A percentile compares a stretch with the other conserved stretches of the same genome.
These are phyloP conservation scores for Eimeria praecox DNA, from an alignment of 169 alveolate species.

Conservation along the genomic window DNA sequence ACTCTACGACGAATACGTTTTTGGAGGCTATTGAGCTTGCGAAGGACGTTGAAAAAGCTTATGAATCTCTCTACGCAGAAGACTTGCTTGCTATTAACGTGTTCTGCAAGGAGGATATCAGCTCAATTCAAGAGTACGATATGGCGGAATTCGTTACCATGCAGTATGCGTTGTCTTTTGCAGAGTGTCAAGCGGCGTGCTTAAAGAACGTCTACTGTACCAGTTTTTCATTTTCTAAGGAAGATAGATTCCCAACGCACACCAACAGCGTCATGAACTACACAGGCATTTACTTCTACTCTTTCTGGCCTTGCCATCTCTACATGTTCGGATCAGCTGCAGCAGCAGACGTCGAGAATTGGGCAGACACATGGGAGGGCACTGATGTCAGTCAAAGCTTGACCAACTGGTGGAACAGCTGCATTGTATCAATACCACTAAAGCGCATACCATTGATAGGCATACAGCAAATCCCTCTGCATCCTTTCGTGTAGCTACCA, in stretches of 20 bases:
- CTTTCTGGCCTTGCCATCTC: slow-evolving; percentile 74
- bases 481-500: not conserved
- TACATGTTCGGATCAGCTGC: slow-evolving; percentile 76
- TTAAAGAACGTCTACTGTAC: slow-evolving; percentile 79
- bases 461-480: not conserved
- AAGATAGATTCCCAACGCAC: slow-evolving; percentile 48
- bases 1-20: slow-evolving; percentile 27
- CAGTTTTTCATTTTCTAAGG: slow-evolving; percentile 69
- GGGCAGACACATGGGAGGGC: slow-evolving; percentile 51
- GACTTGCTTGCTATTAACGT: slow-evolving; percentile 34
- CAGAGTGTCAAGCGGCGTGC: slow-evolving; percentile 55
- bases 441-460: not conserved
- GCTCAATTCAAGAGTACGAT: slow-evolving; percentile 49
- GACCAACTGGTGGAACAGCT: not conserved
- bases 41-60: slow-evolving; percentile 58
- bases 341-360: slow-evolving; percentile 33
- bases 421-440: not conserved
- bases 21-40: slow-evolving; percentile 64
- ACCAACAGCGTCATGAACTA: slow-evolving; percentile 70
- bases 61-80: slow-evolving; percentile 38
- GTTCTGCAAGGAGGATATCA: slow-evolving; percentile 61
- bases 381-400: slow-evolving; percentile 28
- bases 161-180: slow-evolving; percentile 61
- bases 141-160: slow-evolving; percentile 76
- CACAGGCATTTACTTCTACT: slow-evolving; percentile 66